Base-by-base conservation (phyloP, 352 stramenopile genomes). In the Elongisporangium anandrum region DNA sequence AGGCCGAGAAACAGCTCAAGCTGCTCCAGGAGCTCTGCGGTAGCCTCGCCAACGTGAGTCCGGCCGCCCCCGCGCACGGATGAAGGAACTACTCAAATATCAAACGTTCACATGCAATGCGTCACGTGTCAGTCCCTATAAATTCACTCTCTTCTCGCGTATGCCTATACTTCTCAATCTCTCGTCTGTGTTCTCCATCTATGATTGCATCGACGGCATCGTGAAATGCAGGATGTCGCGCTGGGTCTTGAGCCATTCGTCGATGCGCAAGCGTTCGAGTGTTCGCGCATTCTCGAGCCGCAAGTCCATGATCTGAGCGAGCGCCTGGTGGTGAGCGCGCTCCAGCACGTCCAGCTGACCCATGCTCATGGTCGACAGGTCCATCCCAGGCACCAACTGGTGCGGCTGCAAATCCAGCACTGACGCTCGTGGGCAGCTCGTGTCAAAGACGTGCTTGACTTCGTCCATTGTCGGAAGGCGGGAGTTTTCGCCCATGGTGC, bases 281-380 rank as follows among this genome's bases (percentile, higher is more conserved):
- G 61, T 61, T 4, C 85, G 81, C 0, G 79, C 81, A 57, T 83
- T 83, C 8, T 68, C 61, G 0, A 94, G 60, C 19, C 79, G 78
- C n/a, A 79, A 72, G 51, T 85, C 75, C 17, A 81, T 72, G 57
- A 92, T 87, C 51, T 88, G 59, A 15, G 66, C 57, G n/a, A 89
- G 65, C n/a, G 76, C 81, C 13, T 59, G 52, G 13, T 86, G 69
- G 60, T 94, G 85, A 6, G 76, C 59, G 5, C 72, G 71, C 70
- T 90, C 81, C 2, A 94, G 61, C 13, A 90, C 73, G 45, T 94
- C 81, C 3, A 94, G 72, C 52, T 94, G 85, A 1, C 78, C 79
- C 52, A 88, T 88, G 70, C 85, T 94, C 39, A 90, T 64, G 8
- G 57, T 50, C 2, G 61, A 50, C 23, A 94, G 62, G 52, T 89